Evolutionary conservation across 148 eudicot genomes (phyloP).

Genomic region (Tetragonia tetragonoides): DNA sequence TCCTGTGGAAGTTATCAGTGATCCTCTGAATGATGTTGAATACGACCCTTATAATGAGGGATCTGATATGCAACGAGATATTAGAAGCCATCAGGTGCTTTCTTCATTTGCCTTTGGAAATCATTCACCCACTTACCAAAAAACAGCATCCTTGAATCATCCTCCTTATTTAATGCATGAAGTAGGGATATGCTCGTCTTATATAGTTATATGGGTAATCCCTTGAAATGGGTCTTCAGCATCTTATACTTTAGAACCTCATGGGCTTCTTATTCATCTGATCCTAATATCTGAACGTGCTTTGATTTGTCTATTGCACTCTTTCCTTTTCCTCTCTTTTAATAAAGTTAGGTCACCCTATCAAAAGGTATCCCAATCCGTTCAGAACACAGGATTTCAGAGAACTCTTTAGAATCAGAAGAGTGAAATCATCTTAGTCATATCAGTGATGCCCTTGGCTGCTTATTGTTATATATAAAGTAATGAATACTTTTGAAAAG

Average conservation of each 20-base stretch:
- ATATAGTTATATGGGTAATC: neutral
- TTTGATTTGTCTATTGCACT: neutral
- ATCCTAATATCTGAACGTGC: neutral
- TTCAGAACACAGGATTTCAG: too few relatives aligned
- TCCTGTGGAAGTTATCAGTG: constrained; percentile 87
- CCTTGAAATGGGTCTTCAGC: neutral
- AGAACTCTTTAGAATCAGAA: too few relatives aligned
- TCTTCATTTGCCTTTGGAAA: neutral
- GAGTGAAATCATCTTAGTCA: too few relatives aligned
- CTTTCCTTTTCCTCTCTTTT: too few relatives aligned
- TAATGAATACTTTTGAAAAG: too few relatives aligned
- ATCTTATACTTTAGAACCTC: neutral
- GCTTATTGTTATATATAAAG: too few relatives aligned
- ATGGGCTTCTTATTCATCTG: neutral
- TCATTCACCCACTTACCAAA: neutral
- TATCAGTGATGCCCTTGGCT: too few relatives aligned
- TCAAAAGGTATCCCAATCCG: too few relatives aligned
- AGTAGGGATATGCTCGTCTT: neutral
- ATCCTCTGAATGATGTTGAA: constrained; percentile 79
- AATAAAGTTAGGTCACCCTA: too few relatives aligned
- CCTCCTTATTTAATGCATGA: neutral
- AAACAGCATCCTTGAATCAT: neutral
- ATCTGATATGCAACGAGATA: constrained; percentile 51
- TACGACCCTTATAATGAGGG: constrained; percentile 65
- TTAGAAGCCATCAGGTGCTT: constrained; percentile 63